Percentiles rank a stretch among this genome's conserved stretches.
These are phyloP conservation scores for Sclerotinia sclerotiorum DNA, from an alignment of 2,329 filamentous ascomycete genomes.

Conservation along the genomic window DNA sequence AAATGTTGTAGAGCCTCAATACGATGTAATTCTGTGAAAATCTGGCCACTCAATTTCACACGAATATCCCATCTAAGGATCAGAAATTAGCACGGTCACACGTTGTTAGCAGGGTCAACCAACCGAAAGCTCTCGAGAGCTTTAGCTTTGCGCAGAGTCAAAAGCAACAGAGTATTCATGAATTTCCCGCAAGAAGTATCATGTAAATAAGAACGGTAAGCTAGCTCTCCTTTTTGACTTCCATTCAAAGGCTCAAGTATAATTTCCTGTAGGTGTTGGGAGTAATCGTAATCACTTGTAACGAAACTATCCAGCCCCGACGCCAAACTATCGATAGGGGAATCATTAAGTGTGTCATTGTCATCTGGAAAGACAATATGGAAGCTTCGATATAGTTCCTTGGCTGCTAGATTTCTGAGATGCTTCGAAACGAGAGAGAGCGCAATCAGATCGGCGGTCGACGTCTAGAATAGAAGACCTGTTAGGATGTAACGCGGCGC, in stretches of 20 bases:
- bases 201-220: slow-evolving; percentile 56
- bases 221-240: slow-evolving; percentile 53
- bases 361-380: slow-evolving; percentile 62
- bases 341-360: slow-evolving; percentile 52
- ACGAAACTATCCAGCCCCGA: slow-evolving; percentile 60
- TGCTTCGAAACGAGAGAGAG: slow-evolving; percentile 58
- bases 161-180: slow-evolving; percentile 58
- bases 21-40: slow-evolving; percentile 57
- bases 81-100: slow-evolving; percentile 11
- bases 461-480: slow-evolving; percentile 45
- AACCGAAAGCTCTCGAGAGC: slow-evolving; percentile 58
- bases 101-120: slow-evolving; percentile 27
- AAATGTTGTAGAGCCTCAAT: slow-evolving; percentile 54
- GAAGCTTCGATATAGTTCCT: slow-evolving; percentile 59
- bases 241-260: slow-evolving; percentile 55
- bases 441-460: slow-evolving; percentile 54
- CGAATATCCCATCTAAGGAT: slow-evolving; percentile 59
- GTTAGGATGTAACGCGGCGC: slow-evolving; percentile 4
- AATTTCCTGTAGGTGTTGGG: slow-evolving; percentile 55
- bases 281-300: slow-evolving; percentile 64
- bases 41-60: slow-evolving; percentile 58
- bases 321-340: slow-evolving; percentile 57
- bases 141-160: slow-evolving; percentile 56
- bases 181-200: slow-evolving; percentile 61
- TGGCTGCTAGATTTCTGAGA: slow-evolving; percentile 58